Percentiles rank a stretch among this genome's conserved stretches.
These are phyloP conservation scores for Ceratobasidium sp. DNA, from an alignment of 1,284 basidiomycete species.

Conservation along the genomic window DNA sequence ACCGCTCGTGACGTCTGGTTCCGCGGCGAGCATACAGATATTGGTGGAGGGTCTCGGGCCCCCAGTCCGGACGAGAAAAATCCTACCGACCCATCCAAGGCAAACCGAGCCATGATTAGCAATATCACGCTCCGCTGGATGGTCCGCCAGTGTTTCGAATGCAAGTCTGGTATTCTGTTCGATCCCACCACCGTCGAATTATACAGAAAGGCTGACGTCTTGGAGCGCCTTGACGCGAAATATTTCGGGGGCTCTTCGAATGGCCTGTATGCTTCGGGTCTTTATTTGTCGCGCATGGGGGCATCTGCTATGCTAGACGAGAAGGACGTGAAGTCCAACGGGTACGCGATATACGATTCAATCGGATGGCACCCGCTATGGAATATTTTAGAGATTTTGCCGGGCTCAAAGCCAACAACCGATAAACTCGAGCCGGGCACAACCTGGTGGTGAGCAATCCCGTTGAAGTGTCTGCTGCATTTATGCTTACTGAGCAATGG, in stretches of 20 bases:
- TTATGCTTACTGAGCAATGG: not conserved
- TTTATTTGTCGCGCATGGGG: not conserved
- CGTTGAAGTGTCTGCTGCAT: not conserved
- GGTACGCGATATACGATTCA: not conserved
- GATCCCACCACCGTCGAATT: constrained; percentile 1
- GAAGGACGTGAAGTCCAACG: not conserved
- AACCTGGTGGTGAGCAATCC: not conserved
- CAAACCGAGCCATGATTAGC: not conserved
- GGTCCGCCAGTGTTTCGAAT: constrained; percentile 34
- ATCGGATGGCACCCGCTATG: not conserved
- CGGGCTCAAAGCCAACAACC: not conserved
- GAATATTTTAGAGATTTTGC: not conserved
- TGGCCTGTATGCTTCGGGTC: not conserved
- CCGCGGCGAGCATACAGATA: constrained; percentile 18
- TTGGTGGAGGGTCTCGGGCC: not conserved
- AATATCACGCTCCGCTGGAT: constrained; percentile 42
- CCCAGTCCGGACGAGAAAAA: not conserved
- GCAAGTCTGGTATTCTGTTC: constrained; percentile 40
- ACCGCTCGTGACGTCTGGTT: constrained; percentile 26
- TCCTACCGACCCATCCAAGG: not conserved
- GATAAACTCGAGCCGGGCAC: not conserved
- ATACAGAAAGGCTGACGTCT: not conserved
- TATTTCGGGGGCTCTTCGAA: not conserved
- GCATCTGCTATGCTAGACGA: not conserved
- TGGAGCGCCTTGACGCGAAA: not conserved